Conservation (phyloP, 352 stramenopile species). For the Globisporangium echinulatum region DNA sequence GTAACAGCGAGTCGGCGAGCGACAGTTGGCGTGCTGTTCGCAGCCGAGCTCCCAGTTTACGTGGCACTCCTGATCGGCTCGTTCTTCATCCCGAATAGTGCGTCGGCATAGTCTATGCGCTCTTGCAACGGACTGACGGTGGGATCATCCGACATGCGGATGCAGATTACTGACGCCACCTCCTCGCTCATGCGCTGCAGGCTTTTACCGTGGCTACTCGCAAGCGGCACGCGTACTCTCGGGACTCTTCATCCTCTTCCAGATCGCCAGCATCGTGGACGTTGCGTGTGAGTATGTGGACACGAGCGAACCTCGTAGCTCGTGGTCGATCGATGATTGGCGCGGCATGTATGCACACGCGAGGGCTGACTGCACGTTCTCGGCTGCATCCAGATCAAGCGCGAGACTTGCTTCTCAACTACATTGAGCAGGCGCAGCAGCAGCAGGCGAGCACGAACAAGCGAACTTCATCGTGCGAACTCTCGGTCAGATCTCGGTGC, state of each 20-base stretch:
- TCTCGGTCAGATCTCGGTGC: background rate
- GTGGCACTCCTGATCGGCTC: slow-evolving; percentile 46
- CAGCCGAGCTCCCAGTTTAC: slow-evolving; percentile 44
- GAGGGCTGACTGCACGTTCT: too few species aligned
- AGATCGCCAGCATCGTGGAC: slow-evolving; percentile 74
- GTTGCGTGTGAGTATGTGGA: slow-evolving; percentile 46
- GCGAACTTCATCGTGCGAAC: background rate
- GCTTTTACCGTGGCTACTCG: slow-evolving; percentile 61
- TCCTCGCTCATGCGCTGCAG: slow-evolving; percentile 11
- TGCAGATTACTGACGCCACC: background rate
- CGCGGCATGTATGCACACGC: too few species aligned
- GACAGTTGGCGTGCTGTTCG: slow-evolving; percentile 25
- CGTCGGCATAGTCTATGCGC: background rate
- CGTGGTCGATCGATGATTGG: too few species aligned
- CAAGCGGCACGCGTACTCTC: slow-evolving; percentile 49
- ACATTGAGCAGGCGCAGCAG: slow-evolving; percentile 38
- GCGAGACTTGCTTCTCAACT: slow-evolving; percentile 41
- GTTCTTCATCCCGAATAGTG: slow-evolving; percentile 71
- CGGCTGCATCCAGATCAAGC: slow-evolving; percentile 39
- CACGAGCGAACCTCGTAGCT: background rate
- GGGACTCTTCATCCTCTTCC: slow-evolving; percentile 71
- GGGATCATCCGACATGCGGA: background rate
- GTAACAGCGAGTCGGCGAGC: slow-evolving; percentile 14
- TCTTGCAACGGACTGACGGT: background rate
- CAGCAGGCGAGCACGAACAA: background rate